Percentiles rank a stretch among this genome's conserved stretches.
These are phyloP conservation scores for Penicillium nordicum DNA, from an alignment of 2,329 filamentous ascomycete species.

Conservation along the genomic window DNA sequence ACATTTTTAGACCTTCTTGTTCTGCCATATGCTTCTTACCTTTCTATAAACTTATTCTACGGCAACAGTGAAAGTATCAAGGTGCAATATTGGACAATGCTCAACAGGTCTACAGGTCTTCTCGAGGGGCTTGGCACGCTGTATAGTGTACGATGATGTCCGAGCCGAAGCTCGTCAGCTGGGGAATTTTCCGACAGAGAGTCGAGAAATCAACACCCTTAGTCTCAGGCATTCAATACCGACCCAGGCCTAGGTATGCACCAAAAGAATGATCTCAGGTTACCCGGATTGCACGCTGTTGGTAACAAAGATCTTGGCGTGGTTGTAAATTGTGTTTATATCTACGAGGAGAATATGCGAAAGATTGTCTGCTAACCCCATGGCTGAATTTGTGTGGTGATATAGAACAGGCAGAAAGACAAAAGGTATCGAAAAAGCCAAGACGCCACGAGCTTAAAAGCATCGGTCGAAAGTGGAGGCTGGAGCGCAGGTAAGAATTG, in stretches of 20 bases:
- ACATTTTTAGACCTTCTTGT: not conserved
- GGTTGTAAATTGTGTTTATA: not conserved
- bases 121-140: not conserved
- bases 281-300: not conserved
- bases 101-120: not conserved
- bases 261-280: no score
- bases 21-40: not conserved
- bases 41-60: not conserved
- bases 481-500: constrained; percentile 13
- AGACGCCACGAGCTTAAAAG: constrained; percentile 19
- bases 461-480: constrained; percentile 11
- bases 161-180: not conserved
- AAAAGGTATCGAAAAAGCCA: constrained; percentile 19
- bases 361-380: not conserved
- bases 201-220: no score
- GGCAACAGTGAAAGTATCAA: not conserved
- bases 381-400: constrained; percentile 9
- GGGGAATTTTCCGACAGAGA: not conserved
- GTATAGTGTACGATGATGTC: not conserved
- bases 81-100: not conserved
- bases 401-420: constrained; percentile 15
- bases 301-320: not conserved
- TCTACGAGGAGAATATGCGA: not conserved
- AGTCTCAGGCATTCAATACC: no score
- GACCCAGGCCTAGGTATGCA: not conserved